Evolutionary conservation across 495 filamentous ascomycete species (phyloP).

Genomic region (Parathielavia hyrcaniae): DNA sequence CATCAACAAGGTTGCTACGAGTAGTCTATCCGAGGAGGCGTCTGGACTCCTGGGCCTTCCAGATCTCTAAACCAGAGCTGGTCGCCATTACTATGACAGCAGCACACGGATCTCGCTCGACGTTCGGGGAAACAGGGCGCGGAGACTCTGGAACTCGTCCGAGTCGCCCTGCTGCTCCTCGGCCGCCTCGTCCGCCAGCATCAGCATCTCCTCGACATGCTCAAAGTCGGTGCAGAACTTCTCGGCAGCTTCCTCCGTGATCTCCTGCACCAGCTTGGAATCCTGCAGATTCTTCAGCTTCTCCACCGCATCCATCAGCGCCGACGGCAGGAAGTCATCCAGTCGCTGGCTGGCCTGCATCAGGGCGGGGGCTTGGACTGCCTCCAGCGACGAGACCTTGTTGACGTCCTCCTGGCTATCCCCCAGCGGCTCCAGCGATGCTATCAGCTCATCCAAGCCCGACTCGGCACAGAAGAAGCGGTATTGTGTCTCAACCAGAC

Average conservation of each 20-base stretch:
- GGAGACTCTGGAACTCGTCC: slow-evolving; percentile 45
- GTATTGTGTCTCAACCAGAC: slow-evolving; percentile 56
- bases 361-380: slow-evolving; percentile 60
- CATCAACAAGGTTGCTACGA: no score
- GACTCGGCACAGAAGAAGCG: slow-evolving; percentile 66
- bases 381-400: slow-evolving; percentile 37
- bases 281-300: slow-evolving; percentile 68
- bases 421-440: slow-evolving; percentile 43
- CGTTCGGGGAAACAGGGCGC: slow-evolving; percentile 72
- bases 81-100: slow-evolving; percentile 42
- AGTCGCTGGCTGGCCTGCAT: slow-evolving; percentile 64
- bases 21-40: no score
- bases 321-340: slow-evolving; percentile 87
- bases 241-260: slow-evolving; percentile 79
- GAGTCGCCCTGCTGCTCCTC: slow-evolving; percentile 37
- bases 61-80: no score
- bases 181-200: slow-evolving; percentile 42
- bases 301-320: slow-evolving; percentile 82
- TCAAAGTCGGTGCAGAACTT: slow-evolving; percentile 89
- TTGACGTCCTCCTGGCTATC: slow-evolving; percentile 36
- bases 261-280: slow-evolving; percentile 58
- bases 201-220: slow-evolving; percentile 62
- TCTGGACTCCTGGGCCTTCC: no score
- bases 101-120: slow-evolving; percentile 80
- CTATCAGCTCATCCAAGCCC: slow-evolving; percentile 63